Base-by-base conservation (phyloP, 306 rosid genomes). In the Macrotyloma uniflorum region DNA sequence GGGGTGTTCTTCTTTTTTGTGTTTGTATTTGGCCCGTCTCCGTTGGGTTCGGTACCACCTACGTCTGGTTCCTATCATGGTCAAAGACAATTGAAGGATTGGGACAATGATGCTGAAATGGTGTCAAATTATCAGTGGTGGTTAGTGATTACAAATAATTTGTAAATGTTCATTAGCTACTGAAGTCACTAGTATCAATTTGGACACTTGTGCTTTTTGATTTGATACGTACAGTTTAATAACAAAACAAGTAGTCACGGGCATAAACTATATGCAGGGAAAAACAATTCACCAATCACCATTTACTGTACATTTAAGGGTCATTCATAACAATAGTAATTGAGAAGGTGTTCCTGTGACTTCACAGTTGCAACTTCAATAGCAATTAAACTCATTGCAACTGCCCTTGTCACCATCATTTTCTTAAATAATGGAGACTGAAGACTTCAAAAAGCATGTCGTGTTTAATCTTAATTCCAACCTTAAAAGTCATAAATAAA, bases 171-270 rank as follows among this genome's bases (percentile, higher is more conserved):
- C 53, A 66, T 58, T 40, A 20, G 46, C 68, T n/a, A 46, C 36
- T 30, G 26, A 63, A 62, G 61, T 72, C 77, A 30, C 42, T 42
- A 61, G 68, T 77, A 62, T 9, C 35, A 61, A 74, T 78, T 77
- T 51, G 76, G 78, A 67, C 79, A 69, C 86, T 65, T 49, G 81
- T 59, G 78, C 50, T 61, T 72, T 72, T 55, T 28, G 36, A 57
- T 35, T 32, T 57, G 58, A 59, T 40, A 22, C 40, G 61, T 75
- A 35, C 79, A 64, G 20, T 79, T 63, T 35, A 55, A 57, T 16
- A 30, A 75, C 51, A 63, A 32, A 4, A 59, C 22, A 0, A 38
- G 20, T 14, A 64, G 58, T 84, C 82, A 84, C 84, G 82, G 87
- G 80, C 66, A 75, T 62, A 50, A 75, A 70, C 50, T 75, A 19